Evolutionary conservation across 164 flowering plant genomes (phyloP).

Genomic region (Magnolia kwangsiensis): DNA sequence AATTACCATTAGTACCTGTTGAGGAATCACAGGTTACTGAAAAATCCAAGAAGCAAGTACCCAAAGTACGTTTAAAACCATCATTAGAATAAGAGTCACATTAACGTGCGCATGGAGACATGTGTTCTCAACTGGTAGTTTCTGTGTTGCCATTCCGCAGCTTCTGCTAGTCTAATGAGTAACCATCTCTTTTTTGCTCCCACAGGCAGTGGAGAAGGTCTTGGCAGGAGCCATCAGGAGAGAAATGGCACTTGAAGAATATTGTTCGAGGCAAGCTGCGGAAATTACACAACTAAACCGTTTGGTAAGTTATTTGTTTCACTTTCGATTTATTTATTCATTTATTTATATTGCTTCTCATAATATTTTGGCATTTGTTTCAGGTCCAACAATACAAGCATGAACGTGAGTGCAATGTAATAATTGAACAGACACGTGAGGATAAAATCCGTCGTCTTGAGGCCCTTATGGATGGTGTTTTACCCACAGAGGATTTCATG

Average conservation of each 20-base stretch:
- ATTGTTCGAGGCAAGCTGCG: conserved; percentile 69
- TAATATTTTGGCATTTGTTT: background rate
- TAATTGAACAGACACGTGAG: conserved; percentile 77
- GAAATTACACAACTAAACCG: conserved; percentile 89
- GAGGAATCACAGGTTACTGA: conserved; percentile 50
- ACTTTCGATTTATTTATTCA: background rate
- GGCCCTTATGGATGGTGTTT: conserved; percentile 92
- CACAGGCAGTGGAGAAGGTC: conserved; percentile 95
- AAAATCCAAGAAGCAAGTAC: conserved; percentile 60
- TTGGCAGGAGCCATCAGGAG: conserved; percentile 94
- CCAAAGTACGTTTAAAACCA: conserved; percentile 55
- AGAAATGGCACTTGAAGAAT: conserved; percentile 95
- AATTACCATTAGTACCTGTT: conserved; percentile 62
- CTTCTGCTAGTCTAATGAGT: background rate
- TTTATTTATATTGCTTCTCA: background rate
- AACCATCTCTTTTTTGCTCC: background rate
- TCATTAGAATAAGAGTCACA: background rate
- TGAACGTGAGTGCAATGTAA: conserved; percentile 93
- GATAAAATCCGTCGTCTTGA: conserved; percentile 93
- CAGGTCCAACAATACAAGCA: conserved; percentile 97
- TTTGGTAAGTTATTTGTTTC: conserved; percentile 45
- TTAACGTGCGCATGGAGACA: background rate
- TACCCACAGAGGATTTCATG: conserved; percentile 81
- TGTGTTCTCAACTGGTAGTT: background rate
- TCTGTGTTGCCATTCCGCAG: background rate